phyloP scores from a whole-genome alignment of 257 asterid genomes.

The Jacaranda copaia region DNA sequence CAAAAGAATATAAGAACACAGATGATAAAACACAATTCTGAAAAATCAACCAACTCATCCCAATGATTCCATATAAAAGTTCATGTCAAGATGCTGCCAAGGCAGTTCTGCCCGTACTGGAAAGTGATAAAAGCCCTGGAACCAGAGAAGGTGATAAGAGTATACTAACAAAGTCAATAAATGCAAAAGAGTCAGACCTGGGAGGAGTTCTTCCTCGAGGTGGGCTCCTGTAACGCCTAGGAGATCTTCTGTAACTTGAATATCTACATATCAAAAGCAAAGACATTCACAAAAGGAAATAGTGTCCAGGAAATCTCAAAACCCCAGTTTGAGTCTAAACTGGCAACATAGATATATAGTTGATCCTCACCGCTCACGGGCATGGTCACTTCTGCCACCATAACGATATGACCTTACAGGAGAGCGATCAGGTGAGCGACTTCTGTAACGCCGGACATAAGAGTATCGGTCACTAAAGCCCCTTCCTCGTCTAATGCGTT shows the following conservation, averaged over 20 bases:
- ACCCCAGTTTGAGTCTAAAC: neutral
- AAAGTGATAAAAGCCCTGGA: neutral
- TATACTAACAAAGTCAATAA: neutral
- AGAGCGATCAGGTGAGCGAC: constrained; percentile 91
- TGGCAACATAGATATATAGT: neutral
- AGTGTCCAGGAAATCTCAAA: neutral
- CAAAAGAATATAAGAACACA: neutral
- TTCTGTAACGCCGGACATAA: constrained; percentile 78
- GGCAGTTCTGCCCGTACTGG: neutral
- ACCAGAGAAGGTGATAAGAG: no score
- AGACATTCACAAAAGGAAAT: constrained; percentile 21
- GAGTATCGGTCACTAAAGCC: constrained; percentile 94
- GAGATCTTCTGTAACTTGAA: constrained; percentile 87
- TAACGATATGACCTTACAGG: constrained; percentile 87
- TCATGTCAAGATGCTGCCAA: neutral
- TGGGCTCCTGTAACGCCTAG: constrained; percentile 95
- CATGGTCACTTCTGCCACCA: constrained; percentile 74
- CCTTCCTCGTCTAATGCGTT: constrained; percentile 92
- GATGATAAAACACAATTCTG: neutral
- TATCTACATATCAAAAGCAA: constrained; percentile 48
- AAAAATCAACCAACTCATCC: neutral
- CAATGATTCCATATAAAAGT: neutral
- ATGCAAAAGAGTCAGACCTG: constrained; percentile 49
- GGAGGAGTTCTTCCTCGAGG: constrained; percentile 96
- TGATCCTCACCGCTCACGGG: constrained; percentile 76